Percentiles rank a stretch among this genome's conserved stretches.
Conservation (phyloP, 176 grass and related monocot genomes). For the Alopecurus myosuroides region DNA sequence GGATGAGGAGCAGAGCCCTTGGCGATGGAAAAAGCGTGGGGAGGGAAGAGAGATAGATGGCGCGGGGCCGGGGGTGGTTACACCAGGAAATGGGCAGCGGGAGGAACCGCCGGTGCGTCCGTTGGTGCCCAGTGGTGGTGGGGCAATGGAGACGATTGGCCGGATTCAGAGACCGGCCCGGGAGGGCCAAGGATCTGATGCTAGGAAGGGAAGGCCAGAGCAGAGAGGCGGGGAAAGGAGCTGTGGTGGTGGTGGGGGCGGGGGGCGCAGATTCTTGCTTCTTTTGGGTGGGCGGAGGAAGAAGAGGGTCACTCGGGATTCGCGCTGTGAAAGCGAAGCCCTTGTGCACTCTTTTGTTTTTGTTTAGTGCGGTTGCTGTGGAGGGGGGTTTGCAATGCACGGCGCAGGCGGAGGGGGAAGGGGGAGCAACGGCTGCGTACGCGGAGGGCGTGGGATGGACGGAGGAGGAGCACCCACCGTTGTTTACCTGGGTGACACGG, state of each 20-base stretch:
- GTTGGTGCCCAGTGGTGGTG: conserved; percentile 4
- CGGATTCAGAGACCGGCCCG: not conserved
- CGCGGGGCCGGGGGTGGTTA: not conserved
- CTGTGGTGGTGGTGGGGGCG: not conserved
- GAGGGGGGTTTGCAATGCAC: not conserved
- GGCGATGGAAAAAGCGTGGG: not conserved
- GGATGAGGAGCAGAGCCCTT: not conserved
- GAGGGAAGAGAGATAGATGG: not conserved
- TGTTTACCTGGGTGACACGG: not conserved
- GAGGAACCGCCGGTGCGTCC: not conserved
- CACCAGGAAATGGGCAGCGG: not conserved
- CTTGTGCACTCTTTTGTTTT: not conserved
- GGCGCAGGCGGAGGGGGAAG: not conserved
- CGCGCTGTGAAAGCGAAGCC: not conserved
- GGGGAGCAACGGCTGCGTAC: not conserved
- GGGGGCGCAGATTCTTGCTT: conserved; percentile 17
- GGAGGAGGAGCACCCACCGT: not conserved
- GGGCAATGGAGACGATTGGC: not conserved
- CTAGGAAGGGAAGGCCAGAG: not conserved
- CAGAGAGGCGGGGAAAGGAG: not conserved
- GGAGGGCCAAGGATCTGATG: conserved; percentile 33
- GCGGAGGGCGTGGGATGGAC: not conserved
- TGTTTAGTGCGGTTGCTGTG: no score
- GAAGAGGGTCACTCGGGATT: not conserved
- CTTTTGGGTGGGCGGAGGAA: not conserved